A percentile compares a stretch with the other conserved stretches of the same genome.
Conservation (phyloP, 768 basidiomycete species). For the Agaricus sinodeliciosus region DNA sequence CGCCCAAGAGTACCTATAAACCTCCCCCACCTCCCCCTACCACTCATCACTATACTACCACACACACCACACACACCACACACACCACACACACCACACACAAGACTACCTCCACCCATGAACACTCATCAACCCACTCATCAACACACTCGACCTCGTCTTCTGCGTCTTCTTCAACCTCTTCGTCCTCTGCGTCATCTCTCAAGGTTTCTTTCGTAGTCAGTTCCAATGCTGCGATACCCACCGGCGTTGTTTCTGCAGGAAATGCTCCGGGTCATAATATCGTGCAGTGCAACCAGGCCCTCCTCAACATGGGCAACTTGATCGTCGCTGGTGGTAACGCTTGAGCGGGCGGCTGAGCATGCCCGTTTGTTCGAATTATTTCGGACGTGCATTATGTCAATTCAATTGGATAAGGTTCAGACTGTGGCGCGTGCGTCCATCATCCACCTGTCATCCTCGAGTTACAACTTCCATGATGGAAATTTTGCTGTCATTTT, state of each 20-base stretch:
- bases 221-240: background rate
- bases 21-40: slow-evolving; percentile 19
- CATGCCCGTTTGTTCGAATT: background rate
- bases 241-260: slow-evolving; percentile 16
- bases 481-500: background rate
- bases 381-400: background rate
- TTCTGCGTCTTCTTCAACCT: background rate
- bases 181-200: slow-evolving; percentile 6
- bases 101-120: slow-evolving; percentile 4
- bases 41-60: slow-evolving; percentile 15
- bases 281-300: slow-evolving; percentile 20
- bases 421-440: background rate
- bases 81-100: slow-evolving; percentile 1
- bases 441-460: background rate
- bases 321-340: slow-evolving; percentile 21
- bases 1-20: slow-evolving; percentile 16
- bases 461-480: background rate
- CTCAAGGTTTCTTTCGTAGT: slow-evolving; percentile 4
- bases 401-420: background rate
- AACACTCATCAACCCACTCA: slow-evolving; percentile 5
- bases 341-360: background rate
- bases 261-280: slow-evolving; percentile 22
- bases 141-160: background rate
- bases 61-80: slow-evolving; percentile 2
- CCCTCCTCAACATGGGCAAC: slow-evolving; percentile 27